Evolutionary conservation across 108 stramenopile genomes (phyloP).

Genomic region (Conticribra guillardii): DNA sequence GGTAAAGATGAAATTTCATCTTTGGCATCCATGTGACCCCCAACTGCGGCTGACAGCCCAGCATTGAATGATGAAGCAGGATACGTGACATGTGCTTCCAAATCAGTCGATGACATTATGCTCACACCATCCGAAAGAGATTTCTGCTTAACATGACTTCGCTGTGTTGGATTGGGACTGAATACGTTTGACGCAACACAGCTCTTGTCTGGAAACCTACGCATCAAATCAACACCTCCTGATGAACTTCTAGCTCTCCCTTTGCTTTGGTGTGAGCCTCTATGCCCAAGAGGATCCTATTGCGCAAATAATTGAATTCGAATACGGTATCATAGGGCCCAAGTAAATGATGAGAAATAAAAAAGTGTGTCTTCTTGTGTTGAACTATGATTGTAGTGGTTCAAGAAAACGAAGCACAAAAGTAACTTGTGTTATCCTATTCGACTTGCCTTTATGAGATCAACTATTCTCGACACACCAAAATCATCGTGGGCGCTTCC

Average conservation of each 20-base stretch:
- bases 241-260: conserved; percentile 6
- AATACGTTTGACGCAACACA: not conserved
- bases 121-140: conserved; percentile 49
- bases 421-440: conserved; percentile 2
- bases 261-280: conserved; percentile 8
- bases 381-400: too few species aligned
- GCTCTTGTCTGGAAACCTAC: conserved; percentile 1
- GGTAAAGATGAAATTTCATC: too few species aligned
- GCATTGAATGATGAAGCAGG: too few species aligned
- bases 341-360: not conserved
- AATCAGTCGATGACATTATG: conserved; percentile 26
- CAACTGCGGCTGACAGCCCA: too few species aligned
- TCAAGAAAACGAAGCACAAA: too few species aligned
- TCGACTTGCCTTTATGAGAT: not conserved
- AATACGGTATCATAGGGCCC: not conserved
- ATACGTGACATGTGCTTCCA: too few species aligned
- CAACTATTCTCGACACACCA: too few species aligned
- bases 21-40: too few species aligned
- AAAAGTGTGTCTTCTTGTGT: too few species aligned
- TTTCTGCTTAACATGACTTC: conserved; percentile 17
- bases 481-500: not conserved
- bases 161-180: too few species aligned
- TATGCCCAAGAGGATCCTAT: not conserved
- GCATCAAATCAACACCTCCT: conserved; percentile 15
- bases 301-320: not conserved